Evolutionary conservation across 768 basidiomycete species (phyloP).

Genomic region (Gloeopeniophorella convolvens): DNA sequence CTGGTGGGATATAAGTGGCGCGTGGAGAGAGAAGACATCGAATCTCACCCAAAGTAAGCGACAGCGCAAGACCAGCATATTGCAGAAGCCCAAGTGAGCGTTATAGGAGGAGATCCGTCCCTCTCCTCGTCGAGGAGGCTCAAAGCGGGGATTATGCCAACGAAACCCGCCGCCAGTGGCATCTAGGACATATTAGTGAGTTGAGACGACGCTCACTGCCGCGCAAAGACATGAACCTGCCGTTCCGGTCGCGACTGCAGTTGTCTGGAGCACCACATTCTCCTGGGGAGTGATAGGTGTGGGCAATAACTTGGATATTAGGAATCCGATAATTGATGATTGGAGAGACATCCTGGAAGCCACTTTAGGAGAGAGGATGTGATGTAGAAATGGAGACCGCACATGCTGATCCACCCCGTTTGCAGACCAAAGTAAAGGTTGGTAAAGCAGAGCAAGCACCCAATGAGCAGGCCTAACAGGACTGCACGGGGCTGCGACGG

Average conservation of each 20-base stretch:
- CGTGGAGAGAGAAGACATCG: not conserved
- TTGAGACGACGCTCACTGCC: not conserved
- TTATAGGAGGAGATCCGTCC: slow-evolving; percentile 74
- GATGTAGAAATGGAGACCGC: slow-evolving; percentile 24
- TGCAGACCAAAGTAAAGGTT: slow-evolving; percentile 86
- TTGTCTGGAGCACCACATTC: slow-evolving; percentile 91
- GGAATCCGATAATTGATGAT: slow-evolving; percentile 87
- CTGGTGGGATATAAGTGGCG: slow-evolving; percentile 31
- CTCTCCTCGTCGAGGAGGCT: slow-evolving; percentile 63
- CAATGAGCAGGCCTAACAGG: slow-evolving; percentile 71
- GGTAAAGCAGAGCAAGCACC: slow-evolving; percentile 85
- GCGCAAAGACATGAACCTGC: slow-evolving; percentile 22
- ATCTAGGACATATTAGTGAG: slow-evolving; percentile 35
- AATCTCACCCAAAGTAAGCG: slow-evolving; percentile 80
- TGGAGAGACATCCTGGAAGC: slow-evolving; percentile 85
- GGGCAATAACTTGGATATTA: slow-evolving; percentile 70
- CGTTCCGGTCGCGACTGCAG: slow-evolving; percentile 88
- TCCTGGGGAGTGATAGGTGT: slow-evolving; percentile 82
- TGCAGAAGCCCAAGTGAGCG: slow-evolving; percentile 65
- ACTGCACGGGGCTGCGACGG: slow-evolving; percentile 44
- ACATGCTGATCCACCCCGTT: slow-evolving; percentile 90
- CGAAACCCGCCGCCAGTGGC: slow-evolving; percentile 84
- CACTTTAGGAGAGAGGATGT: not conserved
- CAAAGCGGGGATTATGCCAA: slow-evolving; percentile 90
- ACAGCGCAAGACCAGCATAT: slow-evolving; percentile 85